phyloP scores from a whole-genome alignment of 371 early-diverging fungal species.

The Lichtheimia ramosa region DNA sequence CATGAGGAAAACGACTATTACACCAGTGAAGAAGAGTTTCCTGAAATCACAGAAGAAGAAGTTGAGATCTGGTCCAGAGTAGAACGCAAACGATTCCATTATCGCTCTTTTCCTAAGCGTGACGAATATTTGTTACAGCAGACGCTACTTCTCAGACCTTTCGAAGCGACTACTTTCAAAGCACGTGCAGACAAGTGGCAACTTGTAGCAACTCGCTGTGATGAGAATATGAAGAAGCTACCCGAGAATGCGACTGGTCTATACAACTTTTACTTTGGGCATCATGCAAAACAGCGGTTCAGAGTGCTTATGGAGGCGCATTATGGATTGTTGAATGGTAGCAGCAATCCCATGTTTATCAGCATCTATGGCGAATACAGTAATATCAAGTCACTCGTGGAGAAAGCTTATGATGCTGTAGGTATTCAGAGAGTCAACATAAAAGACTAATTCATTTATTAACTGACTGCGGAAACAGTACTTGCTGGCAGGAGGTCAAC shows the following conservation, averaged over 20 bases:
- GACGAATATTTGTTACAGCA: constrained; percentile 8
- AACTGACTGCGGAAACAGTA: neutral
- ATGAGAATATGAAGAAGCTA: neutral
- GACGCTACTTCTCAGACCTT: neutral
- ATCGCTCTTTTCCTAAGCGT: neutral
- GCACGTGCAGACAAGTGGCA: constrained; percentile 7
- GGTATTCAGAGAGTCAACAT: neutral
- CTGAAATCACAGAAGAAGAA: constrained; percentile 10
- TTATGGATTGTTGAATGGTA: constrained; percentile 3
- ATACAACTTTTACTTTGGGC: constrained; percentile 1
- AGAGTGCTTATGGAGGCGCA: constrained; percentile 11
- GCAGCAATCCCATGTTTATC: constrained; percentile 4
- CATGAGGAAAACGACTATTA: neutral
- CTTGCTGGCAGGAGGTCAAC: neutral
- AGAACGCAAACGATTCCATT: constrained; percentile 8
- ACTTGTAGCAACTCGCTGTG: neutral
- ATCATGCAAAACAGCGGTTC: constrained; percentile 7
- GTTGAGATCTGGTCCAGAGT: constrained; percentile 6
- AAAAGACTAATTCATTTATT: neutral
- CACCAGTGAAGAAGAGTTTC: constrained; percentile 8
- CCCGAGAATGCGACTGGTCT: constrained; percentile 1
- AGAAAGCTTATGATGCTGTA: constrained; percentile 7
- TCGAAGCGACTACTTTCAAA: neutral
- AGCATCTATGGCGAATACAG: constrained; percentile 4
- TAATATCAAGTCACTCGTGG: constrained; percentile 2